Conservation (phyloP, 495 filamentous ascomycete genomes). For the Opeltia flavorubescens region DNA sequence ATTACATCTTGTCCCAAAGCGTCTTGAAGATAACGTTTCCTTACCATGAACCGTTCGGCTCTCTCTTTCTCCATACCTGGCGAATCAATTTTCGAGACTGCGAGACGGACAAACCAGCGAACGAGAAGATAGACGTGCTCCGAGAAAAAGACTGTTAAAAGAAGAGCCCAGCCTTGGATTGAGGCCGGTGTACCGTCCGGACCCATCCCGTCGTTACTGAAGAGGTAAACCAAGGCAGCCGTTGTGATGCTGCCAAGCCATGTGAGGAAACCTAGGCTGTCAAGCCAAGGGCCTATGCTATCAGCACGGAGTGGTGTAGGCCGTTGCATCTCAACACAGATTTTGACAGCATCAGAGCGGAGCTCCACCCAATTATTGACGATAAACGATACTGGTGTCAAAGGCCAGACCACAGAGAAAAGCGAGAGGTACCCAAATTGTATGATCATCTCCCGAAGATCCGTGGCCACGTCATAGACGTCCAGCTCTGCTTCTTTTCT, state of each 20-base stretch:
- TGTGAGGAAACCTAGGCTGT: conserved; percentile 69
- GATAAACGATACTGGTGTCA: conserved; percentile 77
- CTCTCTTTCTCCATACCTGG: conserved; percentile 74
- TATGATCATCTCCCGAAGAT: conserved; percentile 89
- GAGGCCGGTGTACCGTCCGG: conserved; percentile 44
- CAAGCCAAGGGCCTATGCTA: conserved; percentile 90
- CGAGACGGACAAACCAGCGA: conserved; percentile 52
- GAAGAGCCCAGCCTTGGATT: conserved; percentile 67
- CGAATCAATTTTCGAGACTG: conserved; percentile 67
- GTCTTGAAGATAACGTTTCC: conserved; percentile 58
- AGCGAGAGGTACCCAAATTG: conserved; percentile 91
- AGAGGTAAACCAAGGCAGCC: conserved; percentile 76
- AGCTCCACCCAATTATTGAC: conserved; percentile 96
- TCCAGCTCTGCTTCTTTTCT: conserved; percentile 76
- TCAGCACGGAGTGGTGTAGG: conserved; percentile 80
- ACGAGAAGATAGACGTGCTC: conserved; percentile 75
- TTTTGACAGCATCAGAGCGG: conserved; percentile 86
- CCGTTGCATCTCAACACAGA: conserved; percentile 75
- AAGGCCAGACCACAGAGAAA: conserved; percentile 86
- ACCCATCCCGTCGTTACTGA: conserved; percentile 48
- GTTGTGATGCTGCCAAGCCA: conserved; percentile 86
- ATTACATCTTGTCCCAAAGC: conserved; percentile 28
- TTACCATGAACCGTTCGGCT: conserved; percentile 55
- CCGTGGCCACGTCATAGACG: conserved; percentile 74
- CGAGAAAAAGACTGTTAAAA: conserved; percentile 71